phyloP scores from a whole-genome alignment of 768 basidiomycete genomes.

The Sistotremastrum niveocremeum region DNA sequence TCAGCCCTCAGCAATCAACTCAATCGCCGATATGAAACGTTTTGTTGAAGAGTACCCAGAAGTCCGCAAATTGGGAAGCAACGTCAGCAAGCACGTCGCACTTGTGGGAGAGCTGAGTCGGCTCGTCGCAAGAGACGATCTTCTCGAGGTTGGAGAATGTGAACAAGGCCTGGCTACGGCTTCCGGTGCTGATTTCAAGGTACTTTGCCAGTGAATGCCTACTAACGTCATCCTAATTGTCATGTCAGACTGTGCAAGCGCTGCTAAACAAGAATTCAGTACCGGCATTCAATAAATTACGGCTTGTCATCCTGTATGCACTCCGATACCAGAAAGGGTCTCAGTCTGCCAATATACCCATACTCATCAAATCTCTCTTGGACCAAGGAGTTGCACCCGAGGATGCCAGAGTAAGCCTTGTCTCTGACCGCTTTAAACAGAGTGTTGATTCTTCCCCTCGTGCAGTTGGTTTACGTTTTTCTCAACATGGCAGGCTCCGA shows the following conservation, averaged over 20 bases:
- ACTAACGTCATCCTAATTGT: not conserved
- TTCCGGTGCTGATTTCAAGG: slow-evolving; percentile 81
- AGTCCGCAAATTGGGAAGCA: slow-evolving; percentile 89
- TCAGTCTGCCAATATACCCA: slow-evolving; percentile 66
- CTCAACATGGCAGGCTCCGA: slow-evolving; percentile 90
- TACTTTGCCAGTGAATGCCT: slow-evolving; percentile 17
- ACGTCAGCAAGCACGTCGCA: slow-evolving; percentile 97
- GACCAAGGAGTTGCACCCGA: slow-evolving; percentile 65
- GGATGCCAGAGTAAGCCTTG: slow-evolving; percentile 50
- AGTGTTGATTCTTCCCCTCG: not conserved
- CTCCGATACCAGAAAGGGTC: slow-evolving; percentile 82
- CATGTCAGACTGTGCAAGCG: slow-evolving; percentile 61
- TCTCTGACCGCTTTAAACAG: slow-evolving; percentile 1
- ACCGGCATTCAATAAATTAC: slow-evolving; percentile 71
- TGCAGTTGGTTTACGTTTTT: slow-evolving; percentile 81
- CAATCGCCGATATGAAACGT: slow-evolving; percentile 91
- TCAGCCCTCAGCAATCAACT: slow-evolving; percentile 73
- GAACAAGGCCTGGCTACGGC: slow-evolving; percentile 94
- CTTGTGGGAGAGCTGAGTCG: slow-evolving; percentile 92
- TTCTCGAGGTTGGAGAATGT: slow-evolving; percentile 85
- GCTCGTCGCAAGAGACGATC: slow-evolving; percentile 70
- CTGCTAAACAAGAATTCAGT: slow-evolving; percentile 56
- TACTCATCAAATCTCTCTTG: slow-evolving; percentile 59
- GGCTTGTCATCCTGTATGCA: slow-evolving; percentile 84
- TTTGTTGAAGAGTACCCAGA: slow-evolving; percentile 99